phyloP scores from a whole-genome alignment of 768 basidiomycete species.

The Suillus discolor region DNA sequence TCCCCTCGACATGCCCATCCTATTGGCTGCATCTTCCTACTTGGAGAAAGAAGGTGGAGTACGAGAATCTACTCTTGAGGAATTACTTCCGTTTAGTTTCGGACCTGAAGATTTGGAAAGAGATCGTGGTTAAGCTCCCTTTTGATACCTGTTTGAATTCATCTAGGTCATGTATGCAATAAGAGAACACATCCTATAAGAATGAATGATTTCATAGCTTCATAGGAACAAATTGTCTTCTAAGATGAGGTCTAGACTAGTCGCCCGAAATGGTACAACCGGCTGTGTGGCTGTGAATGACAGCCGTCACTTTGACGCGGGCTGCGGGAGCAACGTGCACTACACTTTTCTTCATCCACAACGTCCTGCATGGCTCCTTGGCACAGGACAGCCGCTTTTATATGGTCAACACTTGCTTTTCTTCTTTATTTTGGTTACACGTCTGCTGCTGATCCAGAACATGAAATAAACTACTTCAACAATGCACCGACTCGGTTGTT shows the following conservation, averaged over 20 bases:
- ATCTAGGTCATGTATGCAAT: not conserved
- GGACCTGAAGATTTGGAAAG: conserved; percentile 79
- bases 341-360: conserved; percentile 7
- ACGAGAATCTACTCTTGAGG: conserved; percentile 65
- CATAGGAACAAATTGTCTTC: not conserved
- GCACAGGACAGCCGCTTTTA: conserved; percentile 27
- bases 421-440: conserved; percentile 23
- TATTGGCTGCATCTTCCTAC: conserved; percentile 71
- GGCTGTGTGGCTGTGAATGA: not conserved
- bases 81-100: conserved; percentile 84
- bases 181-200: not conserved
- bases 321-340: conserved; percentile 1
- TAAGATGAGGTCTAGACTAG: not conserved
- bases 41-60: conserved; percentile 47
- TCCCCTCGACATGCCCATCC: conserved; percentile 66
- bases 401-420: conserved; percentile 29
- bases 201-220: not conserved
- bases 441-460: conserved; percentile 49
- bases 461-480: conserved; percentile 55
- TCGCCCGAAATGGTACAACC: not conserved
- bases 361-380: conserved; percentile 30
- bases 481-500: conserved; percentile 77
- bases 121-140: not conserved
- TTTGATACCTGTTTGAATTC: not conserved
- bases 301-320: not conserved